These are phyloP conservation scores for Colletotrichum tanaceti DNA, from an alignment of 2,329 filamentous ascomycete species.

Conservation along the genomic window DNA sequence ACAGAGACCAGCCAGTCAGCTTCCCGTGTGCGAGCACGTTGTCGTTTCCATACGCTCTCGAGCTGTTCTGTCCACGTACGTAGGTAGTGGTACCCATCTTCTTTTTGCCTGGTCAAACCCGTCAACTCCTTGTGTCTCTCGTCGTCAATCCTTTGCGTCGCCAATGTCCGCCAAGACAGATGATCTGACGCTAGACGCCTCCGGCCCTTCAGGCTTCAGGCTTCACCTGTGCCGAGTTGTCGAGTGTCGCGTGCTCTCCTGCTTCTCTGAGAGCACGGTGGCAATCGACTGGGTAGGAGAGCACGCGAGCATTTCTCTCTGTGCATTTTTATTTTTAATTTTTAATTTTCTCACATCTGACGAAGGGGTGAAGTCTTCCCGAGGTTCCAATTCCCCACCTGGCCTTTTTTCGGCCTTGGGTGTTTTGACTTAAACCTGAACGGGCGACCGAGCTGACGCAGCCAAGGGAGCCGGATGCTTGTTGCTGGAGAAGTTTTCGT, in stretches of 20 bases:
- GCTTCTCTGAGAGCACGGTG: conserved; percentile 31
- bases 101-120: background rate
- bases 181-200: conserved; percentile 30
- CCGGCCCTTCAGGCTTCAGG: too few relatives aligned
- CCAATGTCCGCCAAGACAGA: conserved; percentile 27
- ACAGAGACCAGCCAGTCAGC: conserved; percentile 23
- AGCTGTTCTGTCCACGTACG: background rate
- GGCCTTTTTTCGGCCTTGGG: too few relatives aligned
- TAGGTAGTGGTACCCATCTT: background rate
- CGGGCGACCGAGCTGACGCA: conserved; percentile 19
- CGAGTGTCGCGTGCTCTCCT: conserved; percentile 35
- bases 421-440: background rate
- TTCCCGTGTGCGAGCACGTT: conserved; percentile 24
- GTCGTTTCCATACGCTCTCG: conserved; percentile 24
- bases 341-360: background rate
- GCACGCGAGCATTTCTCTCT: conserved; percentile 32
- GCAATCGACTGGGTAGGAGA: conserved; percentile 27
- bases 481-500: background rate
- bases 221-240: too few relatives aligned
- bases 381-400: background rate
- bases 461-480: conserved; percentile 12
- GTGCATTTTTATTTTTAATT: background rate
- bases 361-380: background rate
- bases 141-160: background rate
- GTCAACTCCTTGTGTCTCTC: too few relatives aligned